Percentiles rank a stretch among this genome's conserved stretches.
phyloP scores from a whole-genome alignment of 306 rosid genomes.

The Delonix regia region DNA sequence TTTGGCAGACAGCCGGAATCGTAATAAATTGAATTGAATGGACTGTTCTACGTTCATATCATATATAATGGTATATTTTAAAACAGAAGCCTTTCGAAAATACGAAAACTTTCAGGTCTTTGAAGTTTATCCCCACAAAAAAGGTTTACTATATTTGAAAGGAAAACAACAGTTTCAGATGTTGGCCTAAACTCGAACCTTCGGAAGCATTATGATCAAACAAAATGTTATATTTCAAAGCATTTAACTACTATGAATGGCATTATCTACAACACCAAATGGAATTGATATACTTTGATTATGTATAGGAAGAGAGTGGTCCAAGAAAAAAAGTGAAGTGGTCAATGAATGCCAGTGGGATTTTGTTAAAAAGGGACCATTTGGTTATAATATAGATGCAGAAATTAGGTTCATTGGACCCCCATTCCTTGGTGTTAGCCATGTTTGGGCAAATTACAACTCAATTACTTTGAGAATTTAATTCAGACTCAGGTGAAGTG shows the following conservation, averaged over 20 bases:
- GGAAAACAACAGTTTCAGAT: background rate
- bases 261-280: background rate
- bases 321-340: background rate
- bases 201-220: background rate
- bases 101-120: background rate
- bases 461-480: no score
- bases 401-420: background rate
- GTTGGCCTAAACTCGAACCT: background rate
- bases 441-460: background rate
- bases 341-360: background rate
- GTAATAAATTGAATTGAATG: constrained; percentile 41
- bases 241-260: background rate
- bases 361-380: background rate
- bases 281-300: background rate
- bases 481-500: no score
- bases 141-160: no score
- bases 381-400: background rate
- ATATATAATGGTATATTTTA: background rate
- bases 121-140: no score
- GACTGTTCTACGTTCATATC: background rate
- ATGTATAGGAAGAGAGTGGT: background rate
- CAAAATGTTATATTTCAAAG: background rate
- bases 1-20: constrained; percentile 50
- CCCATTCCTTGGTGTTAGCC: no score
- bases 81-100: background rate